Base-by-base conservation (phyloP, 1,139 yeast species). In the Geotrichum reessii region DNA sequence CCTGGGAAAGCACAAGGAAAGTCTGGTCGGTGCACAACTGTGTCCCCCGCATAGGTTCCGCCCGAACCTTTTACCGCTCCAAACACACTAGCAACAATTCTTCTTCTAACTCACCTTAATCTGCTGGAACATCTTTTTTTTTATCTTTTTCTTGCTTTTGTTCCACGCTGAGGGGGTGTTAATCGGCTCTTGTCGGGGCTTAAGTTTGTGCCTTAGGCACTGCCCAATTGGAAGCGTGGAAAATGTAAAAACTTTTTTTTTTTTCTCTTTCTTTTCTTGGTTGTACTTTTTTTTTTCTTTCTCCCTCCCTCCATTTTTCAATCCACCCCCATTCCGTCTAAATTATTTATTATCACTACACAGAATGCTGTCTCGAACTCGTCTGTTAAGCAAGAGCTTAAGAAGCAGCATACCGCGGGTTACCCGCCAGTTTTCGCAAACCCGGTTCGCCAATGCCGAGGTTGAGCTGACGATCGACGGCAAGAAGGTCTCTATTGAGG, bases 391-490 rank as follows among this genome's bases (percentile, higher is more conserved):
- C 53, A 50, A 25, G 40, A 14, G 56, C 57, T 48, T 55, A 58
- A 47, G 40, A 50, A 47, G 49, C 52, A 44, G 58, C 58, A 52
- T 50, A 54, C 56, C 58, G 52, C 62, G 59, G 53, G 55, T 46
- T 9, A 27, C 54, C 49, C 47, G 56, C 47, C 63, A 68, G 50
- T 74, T 76, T 64, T 65, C 73, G 42, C 54, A 66, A 19, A 61
- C 73, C 24, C 52, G 64, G 11, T 57, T 63, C 12, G 64, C 65
- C 22, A 62, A 63, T 25, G 83, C 84, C 44, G 92, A 87, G 56
- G 93, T 89, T 53, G 83, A 81, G 63, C 82, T 89, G 60, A 86
- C 89, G 50, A 78, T 89, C 60, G 96, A 89, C 73, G 95, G 95
- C 58, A 81, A 81, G 65, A 80, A 82, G 60, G 93, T 89, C 55